phyloP scores from a whole-genome alignment of 345 rosid genomes.

The Citrus trifoliata region DNA sequence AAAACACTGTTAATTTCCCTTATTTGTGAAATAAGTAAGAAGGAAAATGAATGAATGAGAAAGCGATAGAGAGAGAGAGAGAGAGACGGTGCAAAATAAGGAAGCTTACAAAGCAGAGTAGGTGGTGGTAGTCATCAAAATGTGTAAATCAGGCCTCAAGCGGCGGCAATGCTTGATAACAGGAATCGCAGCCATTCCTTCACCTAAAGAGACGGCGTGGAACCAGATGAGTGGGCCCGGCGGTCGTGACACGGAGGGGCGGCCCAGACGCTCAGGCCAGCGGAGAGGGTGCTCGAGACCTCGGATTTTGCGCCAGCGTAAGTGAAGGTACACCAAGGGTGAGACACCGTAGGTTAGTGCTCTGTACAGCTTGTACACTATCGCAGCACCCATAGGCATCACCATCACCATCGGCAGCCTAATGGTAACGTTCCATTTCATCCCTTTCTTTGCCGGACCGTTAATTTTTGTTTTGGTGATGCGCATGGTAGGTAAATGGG shows the following conservation, averaged over 20 bases:
- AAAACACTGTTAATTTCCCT: not conserved
- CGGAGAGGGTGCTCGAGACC: slow-evolving; percentile 77
- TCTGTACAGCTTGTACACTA: slow-evolving; percentile 62
- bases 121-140: slow-evolving; percentile 77
- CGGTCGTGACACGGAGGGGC: slow-evolving; percentile 62
- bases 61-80: too few relatives aligned
- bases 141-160: slow-evolving; percentile 50
- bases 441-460: not conserved
- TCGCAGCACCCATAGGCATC: too few relatives aligned
- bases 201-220: slow-evolving; percentile 95
- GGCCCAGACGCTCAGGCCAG: slow-evolving; percentile 83
- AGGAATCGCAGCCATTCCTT: slow-evolving; percentile 94
- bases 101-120: slow-evolving; percentile 61
- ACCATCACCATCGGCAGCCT: slow-evolving; percentile 4
- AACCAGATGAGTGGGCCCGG: slow-evolving; percentile 82
- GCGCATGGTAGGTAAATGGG: not conserved
- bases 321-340: slow-evolving; percentile 64
- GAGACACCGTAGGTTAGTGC: slow-evolving; percentile 54
- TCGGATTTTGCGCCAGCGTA: slow-evolving; percentile 63
- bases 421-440: not conserved
- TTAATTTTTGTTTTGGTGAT: not conserved
- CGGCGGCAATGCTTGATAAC: slow-evolving; percentile 56
- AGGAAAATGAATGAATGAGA: too few relatives aligned
- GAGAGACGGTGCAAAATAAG: too few relatives aligned
- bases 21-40: too few relatives aligned